Conservation (phyloP, 768 basidiomycete species). For the Tulasnella sp. region DNA sequence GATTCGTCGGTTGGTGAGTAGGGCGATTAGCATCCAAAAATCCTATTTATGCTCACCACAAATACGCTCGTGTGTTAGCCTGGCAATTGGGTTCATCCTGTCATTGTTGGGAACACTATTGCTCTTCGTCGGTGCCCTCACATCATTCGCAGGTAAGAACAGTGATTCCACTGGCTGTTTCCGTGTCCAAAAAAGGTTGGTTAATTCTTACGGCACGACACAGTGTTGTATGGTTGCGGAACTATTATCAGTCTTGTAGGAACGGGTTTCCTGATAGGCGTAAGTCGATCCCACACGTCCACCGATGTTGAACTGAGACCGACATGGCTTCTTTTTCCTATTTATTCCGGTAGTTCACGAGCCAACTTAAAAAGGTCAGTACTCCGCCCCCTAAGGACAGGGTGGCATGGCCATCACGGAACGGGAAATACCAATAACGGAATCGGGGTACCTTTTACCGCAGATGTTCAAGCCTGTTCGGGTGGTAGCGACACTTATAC, state of each 20-base stretch:
- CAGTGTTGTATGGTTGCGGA: conserved; percentile 74
- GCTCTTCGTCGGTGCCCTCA: conserved; percentile 56
- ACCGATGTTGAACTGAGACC: background rate
- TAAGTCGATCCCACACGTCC: conserved; percentile 31
- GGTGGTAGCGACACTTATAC: conserved; percentile 62
- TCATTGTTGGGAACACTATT: conserved; percentile 70
- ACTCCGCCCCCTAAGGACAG: too few relatives aligned
- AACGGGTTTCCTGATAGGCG: conserved; percentile 84
- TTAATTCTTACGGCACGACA: background rate
- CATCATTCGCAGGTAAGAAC: conserved; percentile 61
- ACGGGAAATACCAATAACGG: background rate
- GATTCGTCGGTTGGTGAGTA: conserved; percentile 69
- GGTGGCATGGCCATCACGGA: background rate
- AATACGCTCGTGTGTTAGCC: conserved; percentile 35
- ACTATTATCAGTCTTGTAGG: conserved; percentile 72
- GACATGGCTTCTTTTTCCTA: conserved; percentile 10
- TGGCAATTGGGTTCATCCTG: conserved; percentile 60
- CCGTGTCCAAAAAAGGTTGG: conserved; percentile 11
- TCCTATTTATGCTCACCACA: background rate
- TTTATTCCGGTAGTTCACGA: conserved; percentile 44
- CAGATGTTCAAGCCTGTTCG: conserved; percentile 96
- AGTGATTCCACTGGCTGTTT: background rate
- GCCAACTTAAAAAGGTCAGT: conserved; percentile 67
- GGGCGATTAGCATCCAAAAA: background rate
- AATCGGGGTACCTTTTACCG: background rate